A percentile compares a stretch with the other conserved stretches of the same genome.
phyloP scores from a whole-genome alignment of 73 alveolate species.

The Tetrahymena thermophila region DNA sequence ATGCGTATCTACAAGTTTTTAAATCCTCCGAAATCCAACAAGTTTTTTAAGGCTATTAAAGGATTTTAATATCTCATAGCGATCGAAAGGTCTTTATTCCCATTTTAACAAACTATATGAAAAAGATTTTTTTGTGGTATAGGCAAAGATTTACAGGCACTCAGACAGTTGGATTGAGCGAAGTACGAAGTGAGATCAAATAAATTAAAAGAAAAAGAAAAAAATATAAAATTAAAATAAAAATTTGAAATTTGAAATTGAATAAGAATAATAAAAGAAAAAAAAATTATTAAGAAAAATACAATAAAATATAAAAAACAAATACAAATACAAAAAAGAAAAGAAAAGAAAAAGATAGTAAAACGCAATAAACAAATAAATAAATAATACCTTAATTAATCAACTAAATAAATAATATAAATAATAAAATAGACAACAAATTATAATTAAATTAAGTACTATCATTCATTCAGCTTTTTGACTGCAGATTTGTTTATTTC shows the following conservation, averaged over 20 bases:
- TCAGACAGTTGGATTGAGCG: background rate
- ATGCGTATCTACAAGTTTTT: background rate
- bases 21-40: background rate
- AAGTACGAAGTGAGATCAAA: background rate
- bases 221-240: background rate
- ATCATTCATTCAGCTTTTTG: too few species aligned
- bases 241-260: background rate
- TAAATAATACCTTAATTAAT: background rate
- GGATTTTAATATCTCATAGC: background rate
- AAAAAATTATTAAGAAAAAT: background rate
- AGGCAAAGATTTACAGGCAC: background rate
- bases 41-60: background rate
- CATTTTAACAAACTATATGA: background rate
- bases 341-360: background rate
- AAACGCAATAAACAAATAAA: too few species aligned
- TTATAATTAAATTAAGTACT: too few species aligned
- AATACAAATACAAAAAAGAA: background rate
- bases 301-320: background rate
- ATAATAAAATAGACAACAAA: background rate
- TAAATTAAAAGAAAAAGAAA: background rate
- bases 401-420: background rate
- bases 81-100: conserved; percentile 1
- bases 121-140: background rate
- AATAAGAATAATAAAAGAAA: background rate
- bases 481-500: too few species aligned